phyloP scores from a whole-genome alignment of 495 filamentous ascomycete species.

The Podospora tetraspora region DNA sequence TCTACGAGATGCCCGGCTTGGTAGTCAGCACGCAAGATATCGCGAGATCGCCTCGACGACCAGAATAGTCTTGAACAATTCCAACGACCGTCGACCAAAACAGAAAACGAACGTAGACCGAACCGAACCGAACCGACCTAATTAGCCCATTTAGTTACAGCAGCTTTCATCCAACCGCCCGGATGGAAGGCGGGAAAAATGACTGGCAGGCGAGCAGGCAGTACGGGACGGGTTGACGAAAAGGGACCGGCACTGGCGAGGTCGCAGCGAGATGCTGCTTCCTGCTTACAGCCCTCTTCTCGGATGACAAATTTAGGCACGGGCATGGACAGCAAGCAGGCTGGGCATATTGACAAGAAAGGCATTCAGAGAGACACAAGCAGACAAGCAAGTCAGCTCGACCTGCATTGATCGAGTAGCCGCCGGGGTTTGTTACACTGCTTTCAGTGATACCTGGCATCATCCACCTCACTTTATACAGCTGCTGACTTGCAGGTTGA shows the following conservation, averaged over 20 bases:
- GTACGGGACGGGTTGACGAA: not conserved
- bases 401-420: not conserved
- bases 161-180: not conserved
- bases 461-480: not conserved
- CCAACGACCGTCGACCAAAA: not conserved
- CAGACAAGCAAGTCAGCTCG: not conserved
- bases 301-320: not conserved
- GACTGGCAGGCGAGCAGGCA: not conserved
- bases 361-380: not conserved
- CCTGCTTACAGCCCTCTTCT: not conserved
- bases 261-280: not conserved
- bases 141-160: not conserved
- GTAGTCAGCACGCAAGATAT: not conserved
- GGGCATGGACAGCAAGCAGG: not conserved
- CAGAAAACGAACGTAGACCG: not conserved
- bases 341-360: not conserved
- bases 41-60: not conserved
- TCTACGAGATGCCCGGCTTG: not conserved
- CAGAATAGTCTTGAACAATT: not conserved
- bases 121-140: not conserved
- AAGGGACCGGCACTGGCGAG: not conserved
- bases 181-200: not conserved
- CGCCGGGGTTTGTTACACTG: not conserved
- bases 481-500: not conserved
- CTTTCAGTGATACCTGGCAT: not conserved